Evolutionary conservation across 306 rosid genomes (phyloP), one percentile per base, ranked within the genome.

Genomic region (Quercus parvula): DNA sequence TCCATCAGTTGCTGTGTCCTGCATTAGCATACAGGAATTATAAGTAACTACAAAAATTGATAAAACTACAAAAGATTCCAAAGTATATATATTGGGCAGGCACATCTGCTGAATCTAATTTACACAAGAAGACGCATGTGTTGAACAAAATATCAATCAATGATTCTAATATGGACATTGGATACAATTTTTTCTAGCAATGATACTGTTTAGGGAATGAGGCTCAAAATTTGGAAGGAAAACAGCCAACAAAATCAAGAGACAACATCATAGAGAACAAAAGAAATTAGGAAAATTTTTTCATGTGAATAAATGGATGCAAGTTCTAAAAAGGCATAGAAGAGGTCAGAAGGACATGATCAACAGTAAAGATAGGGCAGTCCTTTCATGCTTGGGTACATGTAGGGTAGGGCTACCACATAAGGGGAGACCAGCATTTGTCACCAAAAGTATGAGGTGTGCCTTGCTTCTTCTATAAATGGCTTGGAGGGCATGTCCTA

Each of bases 1-100:
- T 86, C 94, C 75, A 78, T 80, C 76, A 83, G 71, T 68, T 86
- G 90, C 68, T 78, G 86, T 41, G 92, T 75, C 90, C 94, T 90
- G 94, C 87, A 80, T 84, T 81, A 70, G 31, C n/a, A 15, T 35
- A 33, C 62, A 84, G 3, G n/a, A 54, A 66, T 51, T 27, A 35
- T 20, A 64, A 61, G 17, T 25, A 61, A 64, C 22, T 64, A 10
- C 41, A 13, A 28, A 68, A 31, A 38, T 19, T 35, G 57, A 81
- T 54, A 38, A 70, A 74, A 64, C 49, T 63, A 25, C 55, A 52
- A 11, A 75, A 73, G 20, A 6, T 56, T 61, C 24, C 19, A 2
- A 7, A 82, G 52, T 15, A 55, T 25, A 25, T 74, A 8, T 69
- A 70, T 31, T 46, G 33, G 79, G 46, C 25, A 72, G 75, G 28